Evolutionary conservation across 108 stramenopile genomes (phyloP), one percentile per base, ranked within the genome.

Genomic region (Conticribra guillardii): DNA sequence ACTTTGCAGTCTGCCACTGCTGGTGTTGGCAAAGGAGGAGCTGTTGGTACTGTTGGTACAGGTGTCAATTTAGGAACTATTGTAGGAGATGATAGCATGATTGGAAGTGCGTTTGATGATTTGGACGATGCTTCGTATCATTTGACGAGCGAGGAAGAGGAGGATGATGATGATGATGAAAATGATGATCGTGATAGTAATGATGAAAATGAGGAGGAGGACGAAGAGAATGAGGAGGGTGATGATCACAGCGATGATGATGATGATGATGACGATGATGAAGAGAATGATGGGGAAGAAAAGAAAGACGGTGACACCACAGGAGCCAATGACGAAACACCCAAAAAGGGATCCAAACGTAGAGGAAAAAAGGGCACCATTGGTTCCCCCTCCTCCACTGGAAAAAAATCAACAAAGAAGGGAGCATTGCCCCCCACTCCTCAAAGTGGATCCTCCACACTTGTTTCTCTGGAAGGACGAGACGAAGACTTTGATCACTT

Each of bases 71-170:
- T 71, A 24, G 53, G 54, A 4, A 72, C 64, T 19, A 66, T 71
- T 26, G 71, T 59, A 7, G 71, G 71, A 19, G 77, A 78, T 44
- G 55, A 73, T 37, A 34, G 48, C 30, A 11, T 67, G 19, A 60
- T 30, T 47, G 69, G 54, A 30, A 32, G 23, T 7, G 54, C 54
- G 0, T 44, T 75, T 33, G 74, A 80, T 27, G 79, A 80, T 65
- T 51, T 21, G 37, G 80, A 81, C 47, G 80, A 74, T 48, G 74
- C 53, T 22, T 64, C 62, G 28, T 80, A 80, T 64, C 68, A 57
- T n/a, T 45, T 80, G 32, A 81, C 74, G 2, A 76, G 75, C 28
- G 80, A 81, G 8, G 80, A 76, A 30, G 80, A 74, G 11, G 66
- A 81, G 0, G 79, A 75, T 1, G 79, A 80, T 8, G 80, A 81